phyloP scores from a whole-genome alignment of 108 stramenopile genomes.

The Skeletonema tropicum region DNA sequence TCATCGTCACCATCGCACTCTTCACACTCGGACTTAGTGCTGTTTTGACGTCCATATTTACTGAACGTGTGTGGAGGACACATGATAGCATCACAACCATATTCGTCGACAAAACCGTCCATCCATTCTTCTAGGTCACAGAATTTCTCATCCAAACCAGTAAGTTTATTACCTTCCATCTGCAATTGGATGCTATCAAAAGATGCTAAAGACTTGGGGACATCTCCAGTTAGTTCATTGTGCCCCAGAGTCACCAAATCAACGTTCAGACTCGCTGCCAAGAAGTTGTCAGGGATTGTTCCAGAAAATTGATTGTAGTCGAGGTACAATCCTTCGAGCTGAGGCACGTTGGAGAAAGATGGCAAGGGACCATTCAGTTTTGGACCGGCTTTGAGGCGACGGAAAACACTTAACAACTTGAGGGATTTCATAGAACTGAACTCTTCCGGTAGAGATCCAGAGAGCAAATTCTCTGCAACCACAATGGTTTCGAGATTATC shows the following conservation, averaged over 20 bases:
- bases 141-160: slow-evolving; percentile 56
- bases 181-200: slow-evolving; percentile 71
- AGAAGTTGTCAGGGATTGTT: slow-evolving; percentile 37
- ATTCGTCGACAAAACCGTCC: slow-evolving; percentile 59
- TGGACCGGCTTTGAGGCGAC: slow-evolving; percentile 38
- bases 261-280: slow-evolving; percentile 43
- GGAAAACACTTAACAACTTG: slow-evolving; percentile 50
- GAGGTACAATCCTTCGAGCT: slow-evolving; percentile 64
- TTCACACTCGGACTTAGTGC: slow-evolving; percentile 52
- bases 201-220: slow-evolving; percentile 49
- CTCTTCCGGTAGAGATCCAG: slow-evolving; percentile 61
- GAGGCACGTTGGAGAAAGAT: slow-evolving; percentile 57
- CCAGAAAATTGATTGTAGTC: slow-evolving; percentile 62
- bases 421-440: slow-evolving; percentile 58
- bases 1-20: slow-evolving; percentile 53
- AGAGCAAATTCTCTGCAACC: slow-evolving; percentile 59
- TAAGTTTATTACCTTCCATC: slow-evolving; percentile 69
- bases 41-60: slow-evolving; percentile 62
- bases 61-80: slow-evolving; percentile 71
- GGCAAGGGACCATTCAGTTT: slow-evolving; percentile 64
- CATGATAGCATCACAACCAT: slow-evolving; percentile 73
- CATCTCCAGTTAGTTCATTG: slow-evolving; percentile 54
- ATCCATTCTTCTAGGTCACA: slow-evolving; percentile 70
- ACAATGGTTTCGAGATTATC: slow-evolving; percentile 50
- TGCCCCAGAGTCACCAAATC: slow-evolving; percentile 51